Percentiles rank a stretch among this genome's conserved stretches.
phyloP scores from a whole-genome alignment of 345 rosid species.

The Arabidopsis suecica region DNA sequence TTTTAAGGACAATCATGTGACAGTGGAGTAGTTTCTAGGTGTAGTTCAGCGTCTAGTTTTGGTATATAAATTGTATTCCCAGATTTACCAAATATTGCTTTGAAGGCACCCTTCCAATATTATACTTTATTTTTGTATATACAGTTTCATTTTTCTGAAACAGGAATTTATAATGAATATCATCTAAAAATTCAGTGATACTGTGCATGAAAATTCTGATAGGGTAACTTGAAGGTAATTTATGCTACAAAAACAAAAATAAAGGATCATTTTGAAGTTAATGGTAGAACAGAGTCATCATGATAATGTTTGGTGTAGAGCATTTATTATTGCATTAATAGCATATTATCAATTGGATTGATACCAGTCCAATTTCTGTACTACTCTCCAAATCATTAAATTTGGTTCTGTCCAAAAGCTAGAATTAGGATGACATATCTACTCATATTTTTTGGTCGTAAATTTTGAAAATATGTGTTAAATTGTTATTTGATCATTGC shows the following conservation, averaged over 20 bases:
- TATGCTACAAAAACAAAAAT: neutral
- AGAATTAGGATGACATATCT: conserved; percentile 15
- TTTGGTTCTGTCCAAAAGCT: conserved; percentile 37
- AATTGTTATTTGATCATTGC: conserved; percentile 22
- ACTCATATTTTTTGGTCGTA: conserved; percentile 13
- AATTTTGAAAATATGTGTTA: neutral
- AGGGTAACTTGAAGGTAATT: conserved; percentile 27
- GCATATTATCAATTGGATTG: conserved; percentile 33
- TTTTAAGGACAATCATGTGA: conserved; percentile 36
- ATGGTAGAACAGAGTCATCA: conserved; percentile 42
- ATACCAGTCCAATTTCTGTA: conserved; percentile 40
- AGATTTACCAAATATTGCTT: conserved; percentile 40
- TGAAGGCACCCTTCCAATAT: conserved; percentile 27
- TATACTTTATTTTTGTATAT: neutral
- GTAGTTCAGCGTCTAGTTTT: conserved; percentile 34
- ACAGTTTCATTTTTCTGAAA: neutral
- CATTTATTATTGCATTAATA: conserved; percentile 47
- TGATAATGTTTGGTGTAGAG: conserved; percentile 47
- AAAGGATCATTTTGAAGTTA: conserved; percentile 29
- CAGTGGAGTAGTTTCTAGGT: conserved; percentile 38
- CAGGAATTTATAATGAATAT: neutral
- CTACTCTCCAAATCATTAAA: conserved; percentile 44
- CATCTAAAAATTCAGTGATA: conserved; percentile 36
- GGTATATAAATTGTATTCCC: conserved; percentile 34
- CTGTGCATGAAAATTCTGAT: conserved; percentile 15